A percentile compares a stretch with the other conserved stretches of the same genome.
These are phyloP conservation scores for Corylus heterophylla DNA, from an alignment of 306 rosid species.

Conservation along the genomic window DNA sequence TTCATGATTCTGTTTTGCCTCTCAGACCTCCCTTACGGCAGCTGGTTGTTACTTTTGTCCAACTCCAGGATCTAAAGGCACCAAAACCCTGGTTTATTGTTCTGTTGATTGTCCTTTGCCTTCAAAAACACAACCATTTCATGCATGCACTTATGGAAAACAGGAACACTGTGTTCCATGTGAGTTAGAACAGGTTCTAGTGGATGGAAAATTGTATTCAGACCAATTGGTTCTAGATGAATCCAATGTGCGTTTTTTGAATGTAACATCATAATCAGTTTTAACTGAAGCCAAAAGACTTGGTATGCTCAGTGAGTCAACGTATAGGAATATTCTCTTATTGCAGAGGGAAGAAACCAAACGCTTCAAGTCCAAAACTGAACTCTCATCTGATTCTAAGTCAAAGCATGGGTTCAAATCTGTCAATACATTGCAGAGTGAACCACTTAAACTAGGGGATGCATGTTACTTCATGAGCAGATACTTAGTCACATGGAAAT, in stretches of 20 bases:
- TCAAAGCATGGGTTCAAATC: conserved; percentile 38
- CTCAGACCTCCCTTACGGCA: conserved; percentile 79
- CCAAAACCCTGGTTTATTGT: conserved; percentile 66
- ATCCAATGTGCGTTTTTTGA: conserved; percentile 72
- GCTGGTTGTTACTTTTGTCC: conserved; percentile 97
- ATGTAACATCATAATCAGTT: conserved; percentile 49
- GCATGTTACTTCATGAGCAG: conserved; percentile 80
- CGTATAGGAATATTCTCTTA: conserved; percentile 43
- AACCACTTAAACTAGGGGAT: conserved; percentile 52
- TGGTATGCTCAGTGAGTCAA: conserved; percentile 62
- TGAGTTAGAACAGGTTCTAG: conserved; percentile 52
- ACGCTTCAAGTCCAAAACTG: conserved; percentile 58
- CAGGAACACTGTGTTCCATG: conserved; percentile 26
- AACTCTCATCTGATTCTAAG: conserved; percentile 31
- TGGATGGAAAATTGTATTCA: conserved; percentile 49
- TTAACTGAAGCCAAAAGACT: conserved; percentile 69
- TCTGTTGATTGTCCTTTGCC: conserved; percentile 70
- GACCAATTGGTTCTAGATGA: conserved; percentile 45
- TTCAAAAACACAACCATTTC: conserved; percentile 41
- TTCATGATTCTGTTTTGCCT: background rate
- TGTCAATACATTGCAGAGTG: conserved; percentile 28
- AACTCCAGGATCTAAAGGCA: conserved; percentile 81
- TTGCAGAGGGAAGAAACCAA: conserved; percentile 69
- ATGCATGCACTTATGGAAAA: conserved; percentile 28
- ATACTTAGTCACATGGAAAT: conserved; percentile 62